Conservation (phyloP, 192 early-diverging fungal species). For the Backusella sp. region DNA sequence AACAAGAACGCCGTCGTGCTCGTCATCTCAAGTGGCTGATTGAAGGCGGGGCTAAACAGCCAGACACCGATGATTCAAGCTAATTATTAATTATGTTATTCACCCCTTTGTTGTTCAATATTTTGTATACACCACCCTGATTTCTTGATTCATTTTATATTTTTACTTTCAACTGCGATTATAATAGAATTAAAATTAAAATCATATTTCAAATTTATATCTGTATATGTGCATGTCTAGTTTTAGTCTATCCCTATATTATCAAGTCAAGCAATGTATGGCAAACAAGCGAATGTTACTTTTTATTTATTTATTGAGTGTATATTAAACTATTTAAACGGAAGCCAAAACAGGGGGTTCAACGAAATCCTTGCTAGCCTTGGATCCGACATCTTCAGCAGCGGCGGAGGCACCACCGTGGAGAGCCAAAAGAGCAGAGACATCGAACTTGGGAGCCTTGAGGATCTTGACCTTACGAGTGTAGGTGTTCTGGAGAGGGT, state of each 20-base stretch:
- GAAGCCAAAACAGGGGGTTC: slow-evolving; percentile 66
- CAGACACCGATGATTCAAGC: slow-evolving; percentile 34
- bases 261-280: background rate
- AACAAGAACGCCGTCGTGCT: slow-evolving; percentile 43
- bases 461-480: slow-evolving; percentile 99
- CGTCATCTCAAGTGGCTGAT: slow-evolving; percentile 54
- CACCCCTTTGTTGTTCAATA: background rate
- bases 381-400: slow-evolving; percentile 78
- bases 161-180: no score
- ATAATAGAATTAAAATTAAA: background rate
- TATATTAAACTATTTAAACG: slow-evolving; percentile 10
- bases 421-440: slow-evolving; percentile 95
- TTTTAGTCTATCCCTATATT: background rate
- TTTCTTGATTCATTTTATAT: background rate
- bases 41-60: slow-evolving; percentile 24
- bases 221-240: no score
- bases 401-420: slow-evolving; percentile 84
- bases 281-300: background rate
- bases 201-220: background rate
- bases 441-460: slow-evolving; percentile 96
- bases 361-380: slow-evolving; percentile 77
- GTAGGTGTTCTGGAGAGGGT: slow-evolving; percentile 96
- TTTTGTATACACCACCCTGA: background rate
- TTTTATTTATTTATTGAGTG: slow-evolving; percentile 32
- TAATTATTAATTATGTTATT: slow-evolving; percentile 4